A percentile compares a stretch with the other conserved stretches of the same genome.
Conservation (phyloP, 169 alveolate genomes). For the Sarcocystis neurona region DNA sequence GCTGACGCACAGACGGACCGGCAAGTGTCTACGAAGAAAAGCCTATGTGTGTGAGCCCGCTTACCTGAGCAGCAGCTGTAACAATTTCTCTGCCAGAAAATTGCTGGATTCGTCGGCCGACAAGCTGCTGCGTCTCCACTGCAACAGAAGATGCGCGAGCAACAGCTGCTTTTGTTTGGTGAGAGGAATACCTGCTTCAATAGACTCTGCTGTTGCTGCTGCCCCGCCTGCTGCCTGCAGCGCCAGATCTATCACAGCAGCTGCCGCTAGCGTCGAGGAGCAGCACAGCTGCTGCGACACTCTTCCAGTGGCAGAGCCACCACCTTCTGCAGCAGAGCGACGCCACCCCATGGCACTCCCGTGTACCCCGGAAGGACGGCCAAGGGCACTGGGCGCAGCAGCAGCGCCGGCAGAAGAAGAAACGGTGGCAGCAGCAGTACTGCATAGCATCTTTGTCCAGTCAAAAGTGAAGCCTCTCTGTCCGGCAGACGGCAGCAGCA, state of each 20-base stretch:
- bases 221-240: not conserved
- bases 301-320: not conserved
- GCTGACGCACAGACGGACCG: too few relatives aligned
- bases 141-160: not conserved
- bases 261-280: not conserved
- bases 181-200: not conserved
- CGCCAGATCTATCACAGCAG: not conserved
- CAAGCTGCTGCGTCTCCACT: slow-evolving; percentile 8
- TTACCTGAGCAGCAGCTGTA: not conserved
- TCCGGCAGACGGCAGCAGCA: slow-evolving; percentile 9
- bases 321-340: not conserved
- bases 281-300: not conserved
- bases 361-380: not conserved
- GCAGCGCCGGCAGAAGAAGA: not conserved
- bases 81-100: too few relatives aligned
- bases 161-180: not conserved
- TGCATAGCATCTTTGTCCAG: too few relatives aligned
- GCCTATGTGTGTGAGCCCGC: too few relatives aligned
- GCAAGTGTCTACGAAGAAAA: too few relatives aligned
- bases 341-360: not conserved
- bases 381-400: not conserved
- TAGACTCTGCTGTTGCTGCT: too few relatives aligned
- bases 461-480: slow-evolving; percentile 18
- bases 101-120: too few relatives aligned
- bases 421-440: too few relatives aligned